Base-by-base conservation (phyloP, 768 basidiomycete genomes). In the Macrocybe gigantea region DNA sequence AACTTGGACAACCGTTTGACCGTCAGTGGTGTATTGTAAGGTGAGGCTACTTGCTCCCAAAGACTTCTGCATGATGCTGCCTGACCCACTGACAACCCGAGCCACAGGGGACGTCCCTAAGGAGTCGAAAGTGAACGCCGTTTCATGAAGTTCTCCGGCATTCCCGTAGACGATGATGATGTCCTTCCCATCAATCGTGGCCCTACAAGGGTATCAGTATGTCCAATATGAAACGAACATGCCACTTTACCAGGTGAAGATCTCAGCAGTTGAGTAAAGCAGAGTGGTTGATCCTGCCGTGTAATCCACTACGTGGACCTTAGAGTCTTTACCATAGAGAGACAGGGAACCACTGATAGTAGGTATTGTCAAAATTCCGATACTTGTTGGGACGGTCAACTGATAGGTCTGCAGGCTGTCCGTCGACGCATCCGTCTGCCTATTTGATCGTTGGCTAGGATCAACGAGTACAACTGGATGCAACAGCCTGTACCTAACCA, bases 251-350 rank as follows among this genome's bases (percentile, higher is more conserved):
- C 76, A 78, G 6, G 75, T 74, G 55, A 77, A 56, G 14, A 77
- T 69, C 56, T 78, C 76, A 5, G 62, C 73, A 10, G 73, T 73
- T 5, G 76, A 77, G 48, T 77, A 77, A 2, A 77, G 53, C 37
- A 77, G 41, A 29, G 64, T 67, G 5, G 63, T 72, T 6, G 64
- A 64, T 10, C 76, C 76, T 37, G 74, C 74, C 14, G 49, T 47
- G 48, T 77, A 77, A 51, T 77, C 75, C 1, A 75, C 73, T 9
- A 78, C 68, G 48, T 76, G 71, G 33, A 77, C 64, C 56, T 78
- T 78, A 0, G 76, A 76, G 51, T 78, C 75, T 57, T 71, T 74
- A n/a, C 76, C 76, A 47, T 67, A 64, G n/a, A 78, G 60, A 0
- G 67, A 54, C 32, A 78, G 62, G 14, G 60, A 61, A 33, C 73